Conservation (phyloP, 1,139 yeast genomes). For the Kluyveromyces marxianus region DNA sequence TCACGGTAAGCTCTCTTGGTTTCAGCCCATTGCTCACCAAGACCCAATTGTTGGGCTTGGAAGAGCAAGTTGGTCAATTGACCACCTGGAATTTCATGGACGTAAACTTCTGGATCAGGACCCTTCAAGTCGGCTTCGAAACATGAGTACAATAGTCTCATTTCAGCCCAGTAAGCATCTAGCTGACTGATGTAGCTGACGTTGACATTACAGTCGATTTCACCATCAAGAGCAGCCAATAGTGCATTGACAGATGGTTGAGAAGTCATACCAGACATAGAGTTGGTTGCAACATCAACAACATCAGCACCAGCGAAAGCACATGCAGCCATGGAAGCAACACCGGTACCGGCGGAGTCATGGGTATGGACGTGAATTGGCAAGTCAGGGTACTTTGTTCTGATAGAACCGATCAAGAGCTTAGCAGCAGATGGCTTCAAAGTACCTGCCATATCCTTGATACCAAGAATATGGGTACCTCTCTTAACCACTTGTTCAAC, state of each 20-base stretch:
- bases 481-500: conserved; percentile 78
- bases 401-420: conserved; percentile 65
- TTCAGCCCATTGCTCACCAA: conserved; percentile 93
- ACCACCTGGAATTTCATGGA: conserved; percentile 99
- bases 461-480: conserved; percentile 97
- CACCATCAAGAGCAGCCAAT: conserved; percentile 86
- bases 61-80: conserved; percentile 93
- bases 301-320: conserved; percentile 97
- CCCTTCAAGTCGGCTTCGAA: conserved; percentile 98
- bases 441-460: conserved; percentile 99
- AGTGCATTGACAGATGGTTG: conserved; percentile 95
- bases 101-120: conserved; percentile 98
- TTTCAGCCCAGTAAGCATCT: conserved; percentile 97
- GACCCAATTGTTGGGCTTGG: conserved; percentile 98
- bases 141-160: conserved; percentile 92
- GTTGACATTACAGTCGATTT: conserved; percentile 66
- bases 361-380: conserved; percentile 99
- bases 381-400: conserved; percentile 82
- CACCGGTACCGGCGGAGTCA: conserved; percentile 99
- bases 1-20: conserved; percentile 89
- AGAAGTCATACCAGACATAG: conserved; percentile 97
- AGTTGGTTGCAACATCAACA: conserved; percentile 94
- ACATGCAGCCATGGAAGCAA: conserved; percentile 90
- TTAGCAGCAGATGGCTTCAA: conserved; percentile 92
- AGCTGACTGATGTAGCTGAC: conserved; percentile 65